Percentiles rank a stretch among this genome's conserved stretches.
Conservation (phyloP, 345 rosid genomes). For the Salix suchowensis region DNA sequence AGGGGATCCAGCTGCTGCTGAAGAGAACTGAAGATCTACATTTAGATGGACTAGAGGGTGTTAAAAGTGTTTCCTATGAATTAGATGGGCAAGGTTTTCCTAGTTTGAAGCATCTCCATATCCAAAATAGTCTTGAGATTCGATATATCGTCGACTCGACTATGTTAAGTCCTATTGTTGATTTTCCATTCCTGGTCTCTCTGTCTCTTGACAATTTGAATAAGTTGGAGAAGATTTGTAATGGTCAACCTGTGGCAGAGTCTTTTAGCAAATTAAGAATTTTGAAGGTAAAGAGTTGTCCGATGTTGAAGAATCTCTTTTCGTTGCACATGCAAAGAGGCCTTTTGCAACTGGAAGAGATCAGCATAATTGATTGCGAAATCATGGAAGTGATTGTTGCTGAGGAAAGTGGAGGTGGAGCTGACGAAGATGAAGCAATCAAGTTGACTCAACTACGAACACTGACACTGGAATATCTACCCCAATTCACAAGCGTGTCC, state of each 20-base stretch:
- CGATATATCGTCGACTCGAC: background rate
- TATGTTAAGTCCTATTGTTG: background rate
- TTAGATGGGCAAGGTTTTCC: conserved; percentile 17
- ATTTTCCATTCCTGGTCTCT: conserved; percentile 6
- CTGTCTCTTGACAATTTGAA: conserved; percentile 6
- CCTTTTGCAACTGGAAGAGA: conserved; percentile 9
- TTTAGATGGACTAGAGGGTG: too few relatives aligned
- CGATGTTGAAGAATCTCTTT: conserved; percentile 15
- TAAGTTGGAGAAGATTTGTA: conserved; percentile 13
- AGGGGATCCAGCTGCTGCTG: background rate
- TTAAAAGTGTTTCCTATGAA: too few relatives aligned
- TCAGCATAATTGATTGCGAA: background rate
- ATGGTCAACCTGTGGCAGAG: background rate
- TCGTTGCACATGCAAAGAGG: conserved; percentile 2
- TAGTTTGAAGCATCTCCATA: conserved; percentile 3
- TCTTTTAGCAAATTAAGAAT: conserved; percentile 15
- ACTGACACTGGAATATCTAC: background rate
- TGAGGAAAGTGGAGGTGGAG: background rate
- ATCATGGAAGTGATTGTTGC: conserved; percentile 11
- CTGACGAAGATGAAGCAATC: background rate
- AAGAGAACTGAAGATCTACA: conserved; percentile 1
- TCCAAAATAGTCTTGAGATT: conserved; percentile 4
- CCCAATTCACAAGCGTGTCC: background rate
- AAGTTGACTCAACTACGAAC: background rate
- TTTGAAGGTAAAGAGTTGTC: conserved; percentile 6